Base-by-base conservation (phyloP, 1,139 yeast species). In the Sugiyamaella japonica region DNA sequence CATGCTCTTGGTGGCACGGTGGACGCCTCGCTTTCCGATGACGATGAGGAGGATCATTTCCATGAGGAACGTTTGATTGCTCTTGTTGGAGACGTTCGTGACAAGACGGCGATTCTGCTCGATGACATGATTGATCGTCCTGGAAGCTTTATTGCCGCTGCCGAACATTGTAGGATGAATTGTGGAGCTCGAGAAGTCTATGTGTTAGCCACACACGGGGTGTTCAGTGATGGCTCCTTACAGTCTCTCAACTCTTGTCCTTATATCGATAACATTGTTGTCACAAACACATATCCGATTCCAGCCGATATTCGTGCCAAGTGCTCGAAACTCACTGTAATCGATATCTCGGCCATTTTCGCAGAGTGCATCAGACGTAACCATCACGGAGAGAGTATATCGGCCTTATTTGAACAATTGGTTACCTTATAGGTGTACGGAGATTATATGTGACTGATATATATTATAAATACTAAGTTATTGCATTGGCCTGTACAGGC, bases 341-440 rank as follows among this genome's bases (percentile, higher is more conserved):
- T 95, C 66, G 99, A 95, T 69, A 95, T 95, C 49, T 87, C 97
- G 53, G 86, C 96, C 25, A 91, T 93, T 55, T 87, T 95, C 69
- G 98, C 99, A 36, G 99, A 95, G 75, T 93, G 98, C 73, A 93
- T 95, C 61, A 84, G 99, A 76, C 86, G 99, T 76, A 97, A 93
- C 70, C 99, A 95, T 71, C 91, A 91, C 66, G 99, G 98, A 69
- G 98, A 91, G 75, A 86, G 95, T 60, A 91, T 91, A 60, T 87
- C 96, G 36, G 96, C 90, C 38, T 76, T 91, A 64, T 91, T 91
- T 70, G 96, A 90, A 71, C 89, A 95, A 44, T 77, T 89, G 63
- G 85, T 89, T 54, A 82, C 86, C 48, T 76, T 85, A 38, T 74
- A 66, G 48, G 44, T 49, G 28, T 23, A 17, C 10, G 16, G 3